Evolutionary conservation across 441 rosid genomes (phyloP).

Genomic region (Erysimum pusillum): DNA sequence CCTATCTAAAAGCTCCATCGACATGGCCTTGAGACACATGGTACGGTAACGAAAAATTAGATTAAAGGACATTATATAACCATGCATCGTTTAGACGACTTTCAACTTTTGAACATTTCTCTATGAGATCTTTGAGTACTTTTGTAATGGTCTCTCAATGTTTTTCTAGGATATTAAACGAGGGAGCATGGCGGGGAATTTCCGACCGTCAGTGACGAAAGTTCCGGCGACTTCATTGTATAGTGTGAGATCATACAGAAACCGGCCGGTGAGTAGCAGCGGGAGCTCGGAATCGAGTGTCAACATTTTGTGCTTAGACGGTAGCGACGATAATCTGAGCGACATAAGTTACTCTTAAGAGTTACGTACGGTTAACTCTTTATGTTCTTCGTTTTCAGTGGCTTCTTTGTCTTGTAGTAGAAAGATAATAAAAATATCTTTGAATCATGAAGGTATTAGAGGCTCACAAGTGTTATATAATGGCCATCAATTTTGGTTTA

Average conservation of each 20-base stretch:
- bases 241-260: conserved; percentile 67
- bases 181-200: conserved; percentile 63
- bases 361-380: background rate
- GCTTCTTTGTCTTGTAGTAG: background rate
- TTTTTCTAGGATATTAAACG: conserved; percentile 66
- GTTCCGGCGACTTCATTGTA: conserved; percentile 71
- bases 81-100: background rate
- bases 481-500: conserved; percentile 9
- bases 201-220: conserved; percentile 60
- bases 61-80: background rate
- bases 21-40: conserved; percentile 89
- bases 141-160: conserved; percentile 2
- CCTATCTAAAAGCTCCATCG: conserved; percentile 76
- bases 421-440: background rate
- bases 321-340: conserved; percentile 51
- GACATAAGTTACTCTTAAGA: conserved; percentile 29
- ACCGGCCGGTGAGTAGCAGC: conserved; percentile 66
- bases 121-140: background rate
- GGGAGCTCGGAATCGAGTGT: conserved; percentile 80
- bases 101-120: conserved; percentile 11
- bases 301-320: conserved; percentile 53
- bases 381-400: background rate
- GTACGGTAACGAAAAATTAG: conserved; percentile 47
- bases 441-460: background rate
- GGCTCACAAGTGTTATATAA: conserved; percentile 1